Conservation (phyloP, 805 yeast genomes). For the Wickerhamiella allomyrinae region DNA sequence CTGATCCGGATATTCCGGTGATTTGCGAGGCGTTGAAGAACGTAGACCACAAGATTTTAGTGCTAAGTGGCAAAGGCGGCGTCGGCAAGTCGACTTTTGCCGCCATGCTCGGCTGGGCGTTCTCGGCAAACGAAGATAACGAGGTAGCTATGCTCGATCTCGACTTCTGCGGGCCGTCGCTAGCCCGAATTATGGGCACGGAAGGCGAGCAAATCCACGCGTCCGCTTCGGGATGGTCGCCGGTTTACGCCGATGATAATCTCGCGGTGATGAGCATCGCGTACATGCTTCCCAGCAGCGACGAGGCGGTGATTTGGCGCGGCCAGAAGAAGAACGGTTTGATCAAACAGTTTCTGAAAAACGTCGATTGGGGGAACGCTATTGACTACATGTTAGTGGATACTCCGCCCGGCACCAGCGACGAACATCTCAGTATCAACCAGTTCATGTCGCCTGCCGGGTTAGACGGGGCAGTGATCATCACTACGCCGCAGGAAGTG, state of each 20-base stretch:
- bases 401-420: slow-evolving; percentile 98
- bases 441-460: slow-evolving; percentile 80
- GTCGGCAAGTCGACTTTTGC: slow-evolving; percentile 97
- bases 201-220: slow-evolving; percentile 75
- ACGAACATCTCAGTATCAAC: slow-evolving; percentile 86
- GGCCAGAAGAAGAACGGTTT: slow-evolving; percentile 91
- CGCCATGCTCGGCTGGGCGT: slow-evolving; percentile 91
- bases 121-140: slow-evolving; percentile 55
- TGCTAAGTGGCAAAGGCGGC: slow-evolving; percentile 56
- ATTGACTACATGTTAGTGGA: slow-evolving; percentile 77
- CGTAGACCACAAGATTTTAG: slow-evolving; percentile 63
- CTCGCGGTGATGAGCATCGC: slow-evolving; percentile 91
- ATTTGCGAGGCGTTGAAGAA: slow-evolving; percentile 54
- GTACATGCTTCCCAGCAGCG: slow-evolving; percentile 84
- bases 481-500: slow-evolving; percentile 97
- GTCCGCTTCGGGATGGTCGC: slow-evolving; percentile 90
- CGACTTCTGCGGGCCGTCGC: slow-evolving; percentile 95
- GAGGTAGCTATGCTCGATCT: slow-evolving; percentile 96
- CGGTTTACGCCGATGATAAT: slow-evolving; percentile 90
- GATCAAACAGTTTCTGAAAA: slow-evolving; percentile 84
- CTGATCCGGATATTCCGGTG: slow-evolving; percentile 79
- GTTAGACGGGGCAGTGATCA: slow-evolving; percentile 86
- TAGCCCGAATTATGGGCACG: slow-evolving; percentile 90
- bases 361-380: slow-evolving; percentile 77
- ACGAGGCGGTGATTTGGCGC: slow-evolving; percentile 92